These are phyloP conservation scores for barley (Hordeum vulgare) DNA, from an alignment of 176 grass and related monocot species.

Conservation along the genomic window DNA sequence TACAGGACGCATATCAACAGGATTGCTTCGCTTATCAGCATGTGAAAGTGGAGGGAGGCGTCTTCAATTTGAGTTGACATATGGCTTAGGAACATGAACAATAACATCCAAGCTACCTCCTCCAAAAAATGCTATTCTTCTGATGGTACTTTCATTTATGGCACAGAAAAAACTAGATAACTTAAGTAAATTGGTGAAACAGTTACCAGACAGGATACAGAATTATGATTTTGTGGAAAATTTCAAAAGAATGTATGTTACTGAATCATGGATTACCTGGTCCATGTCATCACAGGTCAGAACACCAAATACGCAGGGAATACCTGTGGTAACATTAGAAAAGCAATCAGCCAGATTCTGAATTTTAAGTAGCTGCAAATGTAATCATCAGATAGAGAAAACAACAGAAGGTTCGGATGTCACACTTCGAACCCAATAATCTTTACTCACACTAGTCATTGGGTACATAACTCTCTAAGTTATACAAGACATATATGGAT, in stretches of 20 bases:
- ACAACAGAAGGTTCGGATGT: not conserved
- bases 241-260: constrained; percentile 9
- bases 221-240: not conserved
- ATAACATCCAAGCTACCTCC: not conserved
- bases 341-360: constrained; percentile 6
- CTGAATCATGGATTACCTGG: constrained; percentile 47
- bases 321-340: constrained; percentile 33
- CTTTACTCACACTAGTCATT: not conserved
- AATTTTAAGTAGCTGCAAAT: constrained; percentile 10
- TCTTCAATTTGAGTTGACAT: not conserved
- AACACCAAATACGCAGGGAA: constrained; percentile 94
- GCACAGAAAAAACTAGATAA: not conserved
- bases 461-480: not conserved
- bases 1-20: not conserved
- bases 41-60: not conserved
- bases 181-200: not conserved
- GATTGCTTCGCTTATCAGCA: not conserved
- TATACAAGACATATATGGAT: not conserved
- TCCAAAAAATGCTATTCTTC: not conserved
- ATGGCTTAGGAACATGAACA: not conserved
- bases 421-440: not conserved
- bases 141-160: not conserved
- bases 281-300: constrained; percentile 99
- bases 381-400: not conserved
- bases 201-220: not conserved